Conservation (phyloP, 169 alveolate species). For the Amoebophrya sp. region DNA sequence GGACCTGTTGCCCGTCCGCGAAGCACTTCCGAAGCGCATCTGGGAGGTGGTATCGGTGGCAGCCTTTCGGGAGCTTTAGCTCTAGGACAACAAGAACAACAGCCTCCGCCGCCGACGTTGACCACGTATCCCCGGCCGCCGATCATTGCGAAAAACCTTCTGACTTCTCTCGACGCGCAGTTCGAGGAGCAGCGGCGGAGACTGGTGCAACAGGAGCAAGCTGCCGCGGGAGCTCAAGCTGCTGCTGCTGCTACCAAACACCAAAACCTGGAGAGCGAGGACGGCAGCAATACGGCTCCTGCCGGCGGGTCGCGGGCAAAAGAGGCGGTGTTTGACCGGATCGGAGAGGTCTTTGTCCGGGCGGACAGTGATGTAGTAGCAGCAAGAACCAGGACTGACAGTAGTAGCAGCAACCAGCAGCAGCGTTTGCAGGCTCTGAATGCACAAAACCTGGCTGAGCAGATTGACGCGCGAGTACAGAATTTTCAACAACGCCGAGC, state of each 20-base stretch:
- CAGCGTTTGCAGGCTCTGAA: not conserved
- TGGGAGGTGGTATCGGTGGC: not conserved
- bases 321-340: not conserved
- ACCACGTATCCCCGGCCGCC: slow-evolving; percentile 5
- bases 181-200: too few species aligned
- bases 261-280: not conserved
- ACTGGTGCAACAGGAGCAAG: too few species aligned
- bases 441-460: not conserved
- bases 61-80: too few species aligned
- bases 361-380: not conserved
- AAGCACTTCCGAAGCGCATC: too few species aligned
- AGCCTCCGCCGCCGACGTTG: not conserved
- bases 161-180: not conserved
- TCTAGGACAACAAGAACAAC: not conserved
- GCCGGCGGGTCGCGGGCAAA: not conserved
- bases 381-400: too few species aligned
- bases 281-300: not conserved
- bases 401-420: too few species aligned
- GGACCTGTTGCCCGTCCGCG: too few species aligned
- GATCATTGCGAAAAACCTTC: not conserved
- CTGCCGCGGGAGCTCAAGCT: not conserved
- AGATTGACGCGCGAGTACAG: not conserved
- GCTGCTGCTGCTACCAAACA: not conserved
- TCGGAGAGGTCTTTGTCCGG: not conserved
- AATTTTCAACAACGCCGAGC: not conserved